Conservation (phyloP, 768 basidiomycete species). For the Termitomyces sp. region DNA sequence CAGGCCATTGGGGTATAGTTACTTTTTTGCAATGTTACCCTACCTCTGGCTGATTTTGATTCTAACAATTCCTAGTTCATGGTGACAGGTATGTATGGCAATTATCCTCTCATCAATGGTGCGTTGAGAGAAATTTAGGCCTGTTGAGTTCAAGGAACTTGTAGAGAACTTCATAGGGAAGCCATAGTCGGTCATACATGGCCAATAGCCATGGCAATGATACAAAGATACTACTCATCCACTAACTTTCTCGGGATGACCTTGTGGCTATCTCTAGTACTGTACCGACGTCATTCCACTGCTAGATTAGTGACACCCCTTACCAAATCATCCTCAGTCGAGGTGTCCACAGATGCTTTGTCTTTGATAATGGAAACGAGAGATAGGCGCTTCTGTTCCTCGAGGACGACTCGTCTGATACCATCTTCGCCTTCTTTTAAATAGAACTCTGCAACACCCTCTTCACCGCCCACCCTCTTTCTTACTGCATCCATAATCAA, state of each 20-base stretch:
- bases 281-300: background rate
- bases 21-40: background rate
- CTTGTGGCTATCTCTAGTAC: background rate
- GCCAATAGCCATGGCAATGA: background rate
- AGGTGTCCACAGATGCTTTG: too few relatives aligned
- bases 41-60: background rate
- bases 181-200: background rate
- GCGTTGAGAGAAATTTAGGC: constrained; percentile 13
- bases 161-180: constrained; percentile 18
- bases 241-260: too few relatives aligned
- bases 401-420: constrained; percentile 1
- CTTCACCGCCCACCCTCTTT: constrained; percentile 40
- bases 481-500: constrained; percentile 45
- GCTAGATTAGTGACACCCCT: background rate
- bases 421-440: constrained; percentile 15
- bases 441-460: constrained; percentile 33
- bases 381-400: constrained; percentile 1
- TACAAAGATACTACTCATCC: background rate
- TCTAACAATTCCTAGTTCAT: constrained; percentile 45
- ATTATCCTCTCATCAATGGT: background rate
- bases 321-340: background rate
- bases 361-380: background rate
- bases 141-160: constrained; percentile 42
- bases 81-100: constrained; percentile 46
- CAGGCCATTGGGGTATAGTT: constrained; percentile 77